Percentiles rank a stretch among this genome's conserved stretches.
phyloP scores from a whole-genome alignment of 352 stramenopile genomes.

The Elongisporangium senticosum region DNA sequence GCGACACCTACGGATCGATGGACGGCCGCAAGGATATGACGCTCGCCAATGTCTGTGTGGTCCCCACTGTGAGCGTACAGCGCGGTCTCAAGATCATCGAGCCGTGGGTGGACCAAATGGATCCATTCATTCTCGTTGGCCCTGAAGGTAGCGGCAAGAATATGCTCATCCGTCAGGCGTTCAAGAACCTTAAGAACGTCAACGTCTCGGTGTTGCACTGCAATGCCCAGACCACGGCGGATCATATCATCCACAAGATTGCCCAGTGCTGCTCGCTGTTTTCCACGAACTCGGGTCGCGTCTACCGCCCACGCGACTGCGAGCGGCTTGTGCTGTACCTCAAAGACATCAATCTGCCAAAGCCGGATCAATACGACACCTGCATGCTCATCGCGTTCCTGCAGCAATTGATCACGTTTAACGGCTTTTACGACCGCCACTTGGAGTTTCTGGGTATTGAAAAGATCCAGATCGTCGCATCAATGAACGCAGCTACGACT shows the following conservation, averaged over 20 bases:
- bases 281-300: conserved; percentile 84
- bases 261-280: conserved; percentile 91
- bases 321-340: conserved; percentile 93
- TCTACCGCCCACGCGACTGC: conserved; percentile 90
- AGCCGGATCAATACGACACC: conserved; percentile 93
- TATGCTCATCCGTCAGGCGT: conserved; percentile 91
- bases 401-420: conserved; percentile 93
- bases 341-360: conserved; percentile 95
- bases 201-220: conserved; percentile 89
- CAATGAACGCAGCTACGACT: conserved; percentile 92
- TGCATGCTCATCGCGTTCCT: conserved; percentile 96
- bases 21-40: conserved; percentile 52
- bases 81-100: conserved; percentile 84
- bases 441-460: conserved; percentile 94
- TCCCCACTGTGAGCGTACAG: conserved; percentile 82
- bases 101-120: conserved; percentile 89
- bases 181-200: conserved; percentile 68
- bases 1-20: conserved; percentile 69
- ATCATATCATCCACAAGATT: conserved; percentile 95
- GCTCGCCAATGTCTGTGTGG: conserved; percentile 30
- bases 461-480: conserved; percentile 91
- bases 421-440: conserved; percentile 94
- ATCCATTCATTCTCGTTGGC: conserved; percentile 94
- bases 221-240: conserved; percentile 91
- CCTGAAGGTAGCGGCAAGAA: conserved; percentile 93